These are phyloP conservation scores for Nectriaceae sp. DNA, from an alignment of 2,329 filamentous ascomycete species.

Conservation along the genomic window DNA sequence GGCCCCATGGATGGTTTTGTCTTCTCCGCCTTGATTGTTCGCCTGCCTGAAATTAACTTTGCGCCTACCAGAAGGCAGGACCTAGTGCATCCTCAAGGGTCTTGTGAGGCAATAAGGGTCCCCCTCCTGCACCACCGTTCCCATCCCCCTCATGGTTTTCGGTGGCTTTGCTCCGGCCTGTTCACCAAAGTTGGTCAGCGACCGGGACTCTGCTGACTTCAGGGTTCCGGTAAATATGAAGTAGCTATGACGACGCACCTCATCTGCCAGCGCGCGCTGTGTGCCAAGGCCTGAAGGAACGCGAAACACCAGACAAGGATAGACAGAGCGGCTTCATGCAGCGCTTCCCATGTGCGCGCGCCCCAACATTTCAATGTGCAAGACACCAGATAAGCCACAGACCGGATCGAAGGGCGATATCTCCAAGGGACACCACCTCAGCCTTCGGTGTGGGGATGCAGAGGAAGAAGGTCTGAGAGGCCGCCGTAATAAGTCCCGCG, in stretches of 20 bases:
- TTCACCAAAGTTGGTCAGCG: too few relatives aligned
- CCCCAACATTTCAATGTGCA: too few relatives aligned
- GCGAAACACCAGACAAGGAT: neutral
- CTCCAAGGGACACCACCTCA: too few relatives aligned
- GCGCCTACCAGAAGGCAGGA: conserved; percentile 8
- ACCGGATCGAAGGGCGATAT: too few relatives aligned
- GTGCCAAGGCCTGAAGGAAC: neutral
- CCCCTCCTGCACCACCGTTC: too few relatives aligned
- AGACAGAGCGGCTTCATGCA: conserved; percentile 3
- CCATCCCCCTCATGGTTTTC: too few relatives aligned
- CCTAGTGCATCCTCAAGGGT: neutral
- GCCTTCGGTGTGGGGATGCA: too few relatives aligned
- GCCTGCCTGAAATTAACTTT: conserved; percentile 22
- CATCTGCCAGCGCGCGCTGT: too few relatives aligned
- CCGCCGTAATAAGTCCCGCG: too few relatives aligned
- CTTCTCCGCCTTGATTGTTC: conserved; percentile 13
- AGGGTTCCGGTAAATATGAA: neutral
- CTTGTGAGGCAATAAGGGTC: too few relatives aligned
- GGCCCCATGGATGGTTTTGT: conserved; percentile 18
- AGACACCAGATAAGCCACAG: neutral
- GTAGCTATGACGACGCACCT: conserved; percentile 5
- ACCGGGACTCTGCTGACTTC: neutral
- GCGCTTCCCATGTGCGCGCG: neutral
- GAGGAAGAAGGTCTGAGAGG: too few relatives aligned
- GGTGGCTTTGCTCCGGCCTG: conserved; percentile 27